These are phyloP conservation scores for Mycena epipterygia DNA, from an alignment of 768 basidiomycete genomes.

Conservation along the genomic window DNA sequence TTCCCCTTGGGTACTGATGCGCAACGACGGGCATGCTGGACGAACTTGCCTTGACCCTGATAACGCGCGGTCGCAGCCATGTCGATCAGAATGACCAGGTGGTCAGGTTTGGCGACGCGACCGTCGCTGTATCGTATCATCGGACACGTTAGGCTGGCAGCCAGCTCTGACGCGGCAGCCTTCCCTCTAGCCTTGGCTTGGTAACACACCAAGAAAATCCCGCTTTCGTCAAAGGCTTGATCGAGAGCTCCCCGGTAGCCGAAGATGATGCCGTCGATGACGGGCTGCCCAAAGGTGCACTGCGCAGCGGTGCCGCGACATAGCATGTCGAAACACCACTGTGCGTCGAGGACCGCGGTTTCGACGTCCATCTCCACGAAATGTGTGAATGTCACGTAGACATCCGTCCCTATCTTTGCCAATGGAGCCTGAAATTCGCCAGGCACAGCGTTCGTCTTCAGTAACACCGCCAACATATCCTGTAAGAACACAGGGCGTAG, in stretches of 20 bases:
- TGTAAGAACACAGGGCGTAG: too few species aligned
- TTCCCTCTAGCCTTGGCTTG: neutral
- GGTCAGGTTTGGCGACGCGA: neutral
- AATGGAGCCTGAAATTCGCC: neutral
- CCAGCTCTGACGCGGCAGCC: neutral
- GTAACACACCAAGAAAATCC: neutral
- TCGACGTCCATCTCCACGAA: neutral
- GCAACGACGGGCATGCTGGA: too few species aligned
- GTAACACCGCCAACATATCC: too few species aligned
- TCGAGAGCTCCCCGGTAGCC: neutral
- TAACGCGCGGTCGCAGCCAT: neutral
- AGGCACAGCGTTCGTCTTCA: too few species aligned
- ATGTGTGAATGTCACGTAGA: neutral
- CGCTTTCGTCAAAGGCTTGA: neutral
- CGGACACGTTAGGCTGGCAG: neutral
- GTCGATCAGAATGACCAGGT: neutral
- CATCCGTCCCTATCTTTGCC: neutral
- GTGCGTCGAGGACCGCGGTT: neutral
- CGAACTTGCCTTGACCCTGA: too few species aligned
- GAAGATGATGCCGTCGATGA: constrained; percentile 11
- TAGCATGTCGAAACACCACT: constrained; percentile 11
- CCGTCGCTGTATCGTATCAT: neutral
- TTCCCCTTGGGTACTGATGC: too few species aligned
- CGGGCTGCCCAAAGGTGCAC: constrained; percentile 2
- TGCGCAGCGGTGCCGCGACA: constrained; percentile 12